Conservation (phyloP, 345 rosid genomes). For the Gossypium arboreum region DNA sequence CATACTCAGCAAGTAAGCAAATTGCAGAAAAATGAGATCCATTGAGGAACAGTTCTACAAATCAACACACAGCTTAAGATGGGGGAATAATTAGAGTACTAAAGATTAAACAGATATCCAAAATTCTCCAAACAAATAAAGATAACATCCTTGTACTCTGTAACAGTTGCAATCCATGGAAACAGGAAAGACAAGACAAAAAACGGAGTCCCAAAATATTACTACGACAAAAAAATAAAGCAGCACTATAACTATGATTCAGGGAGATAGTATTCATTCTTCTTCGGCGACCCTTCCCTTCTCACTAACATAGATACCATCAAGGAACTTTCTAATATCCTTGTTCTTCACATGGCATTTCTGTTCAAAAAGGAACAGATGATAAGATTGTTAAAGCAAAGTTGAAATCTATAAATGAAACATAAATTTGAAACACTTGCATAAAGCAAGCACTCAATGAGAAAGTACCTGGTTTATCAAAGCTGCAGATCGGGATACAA, state of each 20-base stretch:
- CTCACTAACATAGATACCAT: conserved; percentile 64
- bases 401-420: too few relatives aligned
- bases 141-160: neutral
- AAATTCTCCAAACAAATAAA: neutral
- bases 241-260: neutral
- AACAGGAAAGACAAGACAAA: neutral
- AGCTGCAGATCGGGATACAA: conserved; percentile 57
- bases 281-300: conserved; percentile 44
- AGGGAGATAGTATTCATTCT: conserved; percentile 24
- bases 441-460: neutral
- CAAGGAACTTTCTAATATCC: conserved; percentile 63
- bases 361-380: conserved; percentile 27
- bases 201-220: neutral
- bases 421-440: neutral
- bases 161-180: neutral
- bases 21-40: neutral
- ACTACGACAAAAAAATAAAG: neutral
- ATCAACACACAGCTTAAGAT: neutral
- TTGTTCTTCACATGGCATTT: conserved; percentile 71
- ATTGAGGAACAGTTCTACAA: neutral
- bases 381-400: neutral
- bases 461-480: conserved; percentile 50
- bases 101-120: neutral
- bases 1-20: neutral
- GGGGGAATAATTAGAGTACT: neutral